Conservation (phyloP, 345 rosid species). For the Noccaea caerulescens region DNA sequence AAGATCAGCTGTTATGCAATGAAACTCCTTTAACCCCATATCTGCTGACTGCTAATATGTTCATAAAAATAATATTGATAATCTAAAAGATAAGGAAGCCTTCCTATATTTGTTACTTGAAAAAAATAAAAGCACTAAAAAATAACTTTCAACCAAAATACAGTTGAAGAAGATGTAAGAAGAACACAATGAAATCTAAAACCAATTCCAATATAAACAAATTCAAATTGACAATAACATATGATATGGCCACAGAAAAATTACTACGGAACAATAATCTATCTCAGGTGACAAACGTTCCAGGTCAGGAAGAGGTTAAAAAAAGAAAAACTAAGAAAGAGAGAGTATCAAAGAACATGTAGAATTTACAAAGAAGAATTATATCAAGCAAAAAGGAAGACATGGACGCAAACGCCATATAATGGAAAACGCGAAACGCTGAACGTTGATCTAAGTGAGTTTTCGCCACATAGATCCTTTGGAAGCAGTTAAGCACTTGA, state of each 20-base stretch:
- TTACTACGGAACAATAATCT: constrained; percentile 18
- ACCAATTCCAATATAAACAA: constrained; percentile 1
- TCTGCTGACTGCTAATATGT: too few relatives aligned
- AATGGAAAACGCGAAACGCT: constrained; percentile 26
- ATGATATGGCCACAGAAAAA: constrained; percentile 18
- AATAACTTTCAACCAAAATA: background rate
- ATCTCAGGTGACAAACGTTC: constrained; percentile 15
- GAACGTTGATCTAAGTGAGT: constrained; percentile 41
- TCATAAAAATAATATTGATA: too few relatives aligned
- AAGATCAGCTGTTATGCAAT: background rate
- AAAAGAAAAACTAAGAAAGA: background rate
- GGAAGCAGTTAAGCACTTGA: constrained; percentile 74
- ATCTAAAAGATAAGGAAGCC: too few relatives aligned
- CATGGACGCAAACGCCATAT: constrained; percentile 29
- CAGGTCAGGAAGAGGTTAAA: background rate
- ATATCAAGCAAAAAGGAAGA: constrained; percentile 27
- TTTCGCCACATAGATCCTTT: constrained; percentile 83
- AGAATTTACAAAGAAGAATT: constrained; percentile 35
- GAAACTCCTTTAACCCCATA: background rate
- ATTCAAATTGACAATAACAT: background rate
- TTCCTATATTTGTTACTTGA: too few relatives aligned
- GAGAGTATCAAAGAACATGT: constrained; percentile 17
- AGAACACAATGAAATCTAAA: constrained; percentile 4
- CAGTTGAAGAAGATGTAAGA: background rate
- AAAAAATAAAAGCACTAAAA: too few relatives aligned